Evolutionary conservation across 352 stramenopile species (phyloP), one percentile per base, ranked within the genome.

Genomic region (Saprolegnia diclina): DNA sequence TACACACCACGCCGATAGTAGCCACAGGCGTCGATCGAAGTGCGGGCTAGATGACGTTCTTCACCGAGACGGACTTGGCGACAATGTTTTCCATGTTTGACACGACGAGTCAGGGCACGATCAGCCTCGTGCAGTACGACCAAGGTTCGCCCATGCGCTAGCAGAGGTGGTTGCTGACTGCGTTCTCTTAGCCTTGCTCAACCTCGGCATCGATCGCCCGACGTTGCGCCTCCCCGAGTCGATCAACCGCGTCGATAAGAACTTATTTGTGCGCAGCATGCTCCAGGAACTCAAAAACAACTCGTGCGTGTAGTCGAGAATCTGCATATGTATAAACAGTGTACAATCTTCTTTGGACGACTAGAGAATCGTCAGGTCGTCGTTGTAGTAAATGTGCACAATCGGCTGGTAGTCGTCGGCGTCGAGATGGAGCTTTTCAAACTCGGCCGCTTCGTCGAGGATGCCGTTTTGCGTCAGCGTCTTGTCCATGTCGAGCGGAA

Each of bases 331-430:
- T 48, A 46, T 29, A 14, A 48, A 22, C 21, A 63, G 29, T 18
- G 13, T 48, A 14, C 13, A 14, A 45, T 45, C 7, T 45, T 7
- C 14, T 7, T 57, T 7, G 7, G 24, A 14, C 3, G 42, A 22
- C 78, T 75, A 92, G 65, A 80, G 56, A 61, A 92, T 66, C 29
- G 91, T 97, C 45, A 98, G 79, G 72, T 98, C 92, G 73, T 98
- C 92, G 72, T 97, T 96, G 66, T 89, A 98, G 81, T 97, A 98
- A 40, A 97, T 78, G 72, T 97, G 89, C 21, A 98, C 62, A 7
- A 84, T 89, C 9, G 91, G 91, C 35, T 94, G 94, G 73, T 83
- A 97, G 37, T 78, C 68, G n/a, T 97, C 89, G 42, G 89, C 83
- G 66, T 95, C 82, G 76, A 97, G 94, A 72, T 89, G 79, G 37